Evolutionary conservation across 2,329 filamentous ascomycete genomes (phyloP).

Genomic region (Pseudogymnoascus sp.): DNA sequence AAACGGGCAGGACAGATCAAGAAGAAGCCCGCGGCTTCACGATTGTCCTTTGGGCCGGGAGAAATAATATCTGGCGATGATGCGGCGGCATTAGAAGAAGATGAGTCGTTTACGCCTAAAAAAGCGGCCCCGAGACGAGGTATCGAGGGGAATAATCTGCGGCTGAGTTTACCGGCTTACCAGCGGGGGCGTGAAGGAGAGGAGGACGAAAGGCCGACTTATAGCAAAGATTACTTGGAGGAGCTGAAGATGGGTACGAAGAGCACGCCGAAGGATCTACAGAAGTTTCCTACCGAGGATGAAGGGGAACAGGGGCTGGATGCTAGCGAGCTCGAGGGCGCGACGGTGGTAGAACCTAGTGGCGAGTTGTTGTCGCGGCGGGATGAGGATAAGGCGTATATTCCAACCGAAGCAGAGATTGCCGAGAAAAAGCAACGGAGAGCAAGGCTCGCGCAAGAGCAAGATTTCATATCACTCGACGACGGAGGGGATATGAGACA

Average conservation of each 20-base stretch:
- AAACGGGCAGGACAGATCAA: constrained; percentile 45
- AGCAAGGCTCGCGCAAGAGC: constrained; percentile 66
- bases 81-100: constrained; percentile 42
- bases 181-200: constrained; percentile 18
- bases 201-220: constrained; percentile 67
- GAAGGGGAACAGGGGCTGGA: constrained; percentile 48
- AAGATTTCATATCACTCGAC: constrained; percentile 59
- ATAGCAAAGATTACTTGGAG: constrained; percentile 78
- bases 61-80: constrained; percentile 46
- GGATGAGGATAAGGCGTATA: constrained; percentile 34
- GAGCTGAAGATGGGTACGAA: constrained; percentile 82
- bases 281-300: constrained; percentile 36
- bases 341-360: constrained; percentile 49
- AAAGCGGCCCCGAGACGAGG: constrained; percentile 53
- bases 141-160: constrained; percentile 56
- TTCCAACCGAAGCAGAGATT: constrained; percentile 79
- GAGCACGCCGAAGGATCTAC: constrained; percentile 62
- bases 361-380: constrained; percentile 10
- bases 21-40: constrained; percentile 54
- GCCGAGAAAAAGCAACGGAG: constrained; percentile 83
- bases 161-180: constrained; percentile 40
- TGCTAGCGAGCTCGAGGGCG: constrained; percentile 52
- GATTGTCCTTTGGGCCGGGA: constrained; percentile 67
- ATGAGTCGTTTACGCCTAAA: constrained; percentile 52
- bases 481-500: constrained; percentile 40